Evolutionary conservation across 352 stramenopile species (phyloP), one percentile per base, ranked within the genome.

Genomic region (Phytophthora syringae): DNA sequence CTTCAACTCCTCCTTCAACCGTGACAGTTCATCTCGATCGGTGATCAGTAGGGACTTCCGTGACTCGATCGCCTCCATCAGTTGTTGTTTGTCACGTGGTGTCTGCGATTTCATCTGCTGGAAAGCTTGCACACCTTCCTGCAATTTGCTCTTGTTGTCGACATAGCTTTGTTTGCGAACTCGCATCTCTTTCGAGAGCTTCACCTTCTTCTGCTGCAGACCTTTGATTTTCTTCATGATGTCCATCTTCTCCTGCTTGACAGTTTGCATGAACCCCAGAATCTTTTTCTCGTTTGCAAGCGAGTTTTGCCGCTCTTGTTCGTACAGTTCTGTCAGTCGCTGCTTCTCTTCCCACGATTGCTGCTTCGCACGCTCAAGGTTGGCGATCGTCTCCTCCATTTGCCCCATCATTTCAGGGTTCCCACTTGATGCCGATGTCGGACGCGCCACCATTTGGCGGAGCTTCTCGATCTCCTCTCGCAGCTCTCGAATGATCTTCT

Each of bases 301-400:
- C 27, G 87, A 95, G 40, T 95, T 93, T 34, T 90, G 68, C 12
- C 93, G 79, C 67, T 98, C 92, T 18, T 94, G 80, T 63, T 98
- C 91, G 48, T 94, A 94, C 61, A 93, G 47, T 34, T 84, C 72
- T 0, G 86, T 93, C 0, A 98, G 75, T 18, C 77, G 72, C 60
- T 97, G 86, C 64, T 96, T 95, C 60, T 98, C 90, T 21, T 97
- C 88, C 92, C 93, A 98, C 4, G 84, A 93, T 60, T 90, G 78
- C 39, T 96, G 83, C 70, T 98, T 97, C 7, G 85, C 87, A 1
- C 88, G 72, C 65, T 97, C 87, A 13, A 96, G 67, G 51, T 93
- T 94, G 0, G 86, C 86, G 37, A 96, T 96, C 18, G 77, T 94
- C 51, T 96, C 88, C 49, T 93, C 81, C 88, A 96, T 94, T 24